These are phyloP conservation scores for Mercurialis annua DNA, from an alignment of 345 rosid genomes.

Conservation along the genomic window DNA sequence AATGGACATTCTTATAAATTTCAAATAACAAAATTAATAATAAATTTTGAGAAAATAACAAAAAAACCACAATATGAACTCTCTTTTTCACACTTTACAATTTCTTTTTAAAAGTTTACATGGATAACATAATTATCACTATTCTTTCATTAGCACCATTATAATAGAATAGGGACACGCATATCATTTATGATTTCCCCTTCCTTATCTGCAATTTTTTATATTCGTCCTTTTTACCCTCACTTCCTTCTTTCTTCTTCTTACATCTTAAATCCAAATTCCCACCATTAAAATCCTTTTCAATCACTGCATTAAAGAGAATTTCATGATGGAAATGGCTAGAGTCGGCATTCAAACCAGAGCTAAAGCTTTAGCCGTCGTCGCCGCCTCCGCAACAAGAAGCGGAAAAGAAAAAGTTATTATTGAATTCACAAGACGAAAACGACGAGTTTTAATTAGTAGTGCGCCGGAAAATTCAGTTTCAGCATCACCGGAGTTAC, in stretches of 20 bases:
- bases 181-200: no score
- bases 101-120: no score
- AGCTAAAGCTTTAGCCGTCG: slow-evolving; percentile 23
- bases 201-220: no score
- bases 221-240: neutral
- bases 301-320: slow-evolving; percentile 3
- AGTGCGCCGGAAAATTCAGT: slow-evolving; percentile 10
- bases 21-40: no score
- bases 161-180: no score
- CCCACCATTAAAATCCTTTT: slow-evolving; percentile 2
- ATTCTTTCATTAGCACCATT: no score
- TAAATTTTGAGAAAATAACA: no score
- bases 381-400: slow-evolving; percentile 5
- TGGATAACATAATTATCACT: no score
- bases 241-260: neutral
- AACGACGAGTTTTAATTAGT: slow-evolving; percentile 12
- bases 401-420: slow-evolving; percentile 23
- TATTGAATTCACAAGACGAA: slow-evolving; percentile 38
- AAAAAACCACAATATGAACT: no score
- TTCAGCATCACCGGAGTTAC: neutral
- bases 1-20: no score
- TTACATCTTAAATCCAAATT: neutral
- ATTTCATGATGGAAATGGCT: slow-evolving; percentile 33
- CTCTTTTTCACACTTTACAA: no score
- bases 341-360: slow-evolving; percentile 33